These are phyloP conservation scores for Morella rubra DNA, from an alignment of 306 rosid genomes.

Conservation along the genomic window DNA sequence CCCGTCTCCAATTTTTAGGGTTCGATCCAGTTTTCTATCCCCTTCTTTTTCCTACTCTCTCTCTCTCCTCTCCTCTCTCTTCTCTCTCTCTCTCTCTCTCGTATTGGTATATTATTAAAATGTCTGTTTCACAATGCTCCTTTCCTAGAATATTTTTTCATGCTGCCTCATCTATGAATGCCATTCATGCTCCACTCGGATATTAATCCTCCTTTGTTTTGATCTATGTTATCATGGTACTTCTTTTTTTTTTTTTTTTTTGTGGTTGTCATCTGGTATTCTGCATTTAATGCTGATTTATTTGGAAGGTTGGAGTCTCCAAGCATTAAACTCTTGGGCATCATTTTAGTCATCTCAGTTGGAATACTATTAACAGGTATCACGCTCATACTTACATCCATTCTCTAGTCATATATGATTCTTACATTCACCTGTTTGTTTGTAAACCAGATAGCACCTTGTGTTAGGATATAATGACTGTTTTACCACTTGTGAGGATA, in stretches of 20 bases:
- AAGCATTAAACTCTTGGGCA: slow-evolving; percentile 82
- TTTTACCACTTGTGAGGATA: background rate
- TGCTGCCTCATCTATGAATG: slow-evolving; percentile 1
- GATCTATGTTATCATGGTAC: slow-evolving; percentile 19
- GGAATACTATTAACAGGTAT: slow-evolving; percentile 94
- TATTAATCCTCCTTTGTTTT: background rate
- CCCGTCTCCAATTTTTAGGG: background rate
- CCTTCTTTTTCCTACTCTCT: background rate
- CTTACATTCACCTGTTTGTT: slow-evolving; percentile 22
- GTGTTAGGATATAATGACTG: background rate
- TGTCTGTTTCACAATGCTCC: background rate
- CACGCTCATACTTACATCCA: slow-evolving; percentile 4
- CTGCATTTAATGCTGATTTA: slow-evolving; percentile 33
- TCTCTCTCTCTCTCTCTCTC: too few relatives aligned
- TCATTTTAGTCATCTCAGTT: slow-evolving; percentile 70
- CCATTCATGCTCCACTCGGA: slow-evolving; percentile 3
- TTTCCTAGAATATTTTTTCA: background rate
- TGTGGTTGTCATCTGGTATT: slow-evolving; percentile 19
- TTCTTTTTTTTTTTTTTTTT: background rate
- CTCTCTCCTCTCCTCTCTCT: background rate
- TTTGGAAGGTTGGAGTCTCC: slow-evolving; percentile 88
- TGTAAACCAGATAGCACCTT: slow-evolving; percentile 12
- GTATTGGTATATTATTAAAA: background rate
- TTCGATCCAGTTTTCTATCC: background rate
- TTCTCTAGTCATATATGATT: slow-evolving; percentile 8